Conservation (phyloP, 495 filamentous ascomycete species). For the Xylona heveae region DNA sequence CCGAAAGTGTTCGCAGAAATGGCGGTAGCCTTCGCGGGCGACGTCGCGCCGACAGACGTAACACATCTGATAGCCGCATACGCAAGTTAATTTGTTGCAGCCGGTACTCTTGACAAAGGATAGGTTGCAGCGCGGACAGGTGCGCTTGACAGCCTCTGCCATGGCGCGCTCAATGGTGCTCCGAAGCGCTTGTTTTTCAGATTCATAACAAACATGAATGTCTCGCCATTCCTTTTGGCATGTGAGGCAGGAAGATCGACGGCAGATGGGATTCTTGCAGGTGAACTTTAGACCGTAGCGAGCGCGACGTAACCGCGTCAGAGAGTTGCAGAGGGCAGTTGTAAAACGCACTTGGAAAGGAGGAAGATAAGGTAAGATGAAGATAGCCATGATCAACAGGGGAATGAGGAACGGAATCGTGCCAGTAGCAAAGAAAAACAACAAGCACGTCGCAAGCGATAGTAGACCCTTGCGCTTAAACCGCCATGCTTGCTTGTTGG, state of each 20-base stretch:
- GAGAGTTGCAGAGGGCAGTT: constrained; percentile 17
- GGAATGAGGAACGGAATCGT: constrained; percentile 31
- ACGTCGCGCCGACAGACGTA: constrained; percentile 45
- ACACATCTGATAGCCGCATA: constrained; percentile 97
- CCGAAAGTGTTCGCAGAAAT: constrained; percentile 95
- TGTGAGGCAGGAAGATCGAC: constrained; percentile 50
- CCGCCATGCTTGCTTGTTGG: constrained; percentile 6
- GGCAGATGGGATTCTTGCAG: constrained; percentile 47
- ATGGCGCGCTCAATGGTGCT: constrained; percentile 78
- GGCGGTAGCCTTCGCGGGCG: constrained; percentile 49
- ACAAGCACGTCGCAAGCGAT: constrained; percentile 22
- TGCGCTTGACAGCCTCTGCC: constrained; percentile 85
- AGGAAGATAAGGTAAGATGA: constrained; percentile 16
- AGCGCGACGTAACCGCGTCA: constrained; percentile 40
- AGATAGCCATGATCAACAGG: constrained; percentile 21
- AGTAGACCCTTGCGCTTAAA: constrained; percentile 7
- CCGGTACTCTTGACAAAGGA: constrained; percentile 82
- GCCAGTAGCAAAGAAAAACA: constrained; percentile 18
- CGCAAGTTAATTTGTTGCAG: constrained; percentile 93
- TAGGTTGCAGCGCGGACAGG: constrained; percentile 73
- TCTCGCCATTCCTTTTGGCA: constrained; percentile 46
- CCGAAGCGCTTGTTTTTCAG: constrained; percentile 45
- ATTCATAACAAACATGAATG: constrained; percentile 44
- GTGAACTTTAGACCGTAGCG: constrained; percentile 46
- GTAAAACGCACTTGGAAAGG: constrained; percentile 14